phyloP scores from a whole-genome alignment of 2,329 filamentous ascomycete species.

The Akanthomyces uredinophilus region DNA sequence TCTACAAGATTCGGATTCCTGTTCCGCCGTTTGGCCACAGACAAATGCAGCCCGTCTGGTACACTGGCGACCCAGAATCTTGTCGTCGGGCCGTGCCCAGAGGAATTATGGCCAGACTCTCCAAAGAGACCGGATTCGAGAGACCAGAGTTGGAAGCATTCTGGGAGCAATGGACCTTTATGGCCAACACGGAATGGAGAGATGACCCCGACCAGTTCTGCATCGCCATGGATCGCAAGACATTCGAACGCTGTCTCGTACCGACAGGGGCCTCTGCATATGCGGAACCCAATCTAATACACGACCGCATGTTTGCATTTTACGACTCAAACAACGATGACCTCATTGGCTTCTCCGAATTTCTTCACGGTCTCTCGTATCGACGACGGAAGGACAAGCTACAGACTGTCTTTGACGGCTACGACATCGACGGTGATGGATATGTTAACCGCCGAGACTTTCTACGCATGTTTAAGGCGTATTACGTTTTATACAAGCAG shows the following conservation, averaged over 20 bases:
- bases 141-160: slow-evolving; percentile 84
- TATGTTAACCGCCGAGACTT: slow-evolving; percentile 84
- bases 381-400: slow-evolving; percentile 64
- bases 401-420: slow-evolving; percentile 74
- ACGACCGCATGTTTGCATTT: slow-evolving; percentile 94
- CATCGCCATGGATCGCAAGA: slow-evolving; percentile 84
- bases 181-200: slow-evolving; percentile 80
- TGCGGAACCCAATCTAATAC: slow-evolving; percentile 79
- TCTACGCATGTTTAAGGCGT: slow-evolving; percentile 83
- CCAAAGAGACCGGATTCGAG: slow-evolving; percentile 72
- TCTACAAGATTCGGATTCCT: slow-evolving; percentile 92
- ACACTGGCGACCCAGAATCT: slow-evolving; percentile 77
- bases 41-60: slow-evolving; percentile 78
- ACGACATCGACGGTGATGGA: slow-evolving; percentile 85
- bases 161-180: slow-evolving; percentile 95
- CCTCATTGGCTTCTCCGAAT: slow-evolving; percentile 88
- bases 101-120: slow-evolving; percentile 61
- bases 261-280: slow-evolving; percentile 76
- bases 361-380: slow-evolving; percentile 74
- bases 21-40: slow-evolving; percentile 78
- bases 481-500: slow-evolving; percentile 85
- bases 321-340: slow-evolving; percentile 90
- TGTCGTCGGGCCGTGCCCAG: slow-evolving; percentile 64
- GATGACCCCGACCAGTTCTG: slow-evolving; percentile 72
- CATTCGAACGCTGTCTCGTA: slow-evolving; percentile 86